Conservation (phyloP, 352 stramenopile species). For the Pythium sp. region DNA sequence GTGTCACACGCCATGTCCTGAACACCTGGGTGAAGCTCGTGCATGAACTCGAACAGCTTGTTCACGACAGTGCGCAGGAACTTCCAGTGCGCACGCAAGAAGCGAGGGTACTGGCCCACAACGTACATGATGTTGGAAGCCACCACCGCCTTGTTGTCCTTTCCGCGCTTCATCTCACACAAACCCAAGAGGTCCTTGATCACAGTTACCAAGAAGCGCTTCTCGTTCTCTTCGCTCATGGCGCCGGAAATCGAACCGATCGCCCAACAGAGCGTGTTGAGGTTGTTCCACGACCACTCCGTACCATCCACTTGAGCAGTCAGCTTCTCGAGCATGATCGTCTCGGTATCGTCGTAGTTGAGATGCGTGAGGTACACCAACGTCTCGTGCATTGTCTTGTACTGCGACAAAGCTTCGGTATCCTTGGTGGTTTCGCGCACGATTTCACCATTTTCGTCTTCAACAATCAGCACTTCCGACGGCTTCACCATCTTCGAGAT, state of each 20-base stretch:
- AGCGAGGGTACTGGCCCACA: slow-evolving; percentile 99
- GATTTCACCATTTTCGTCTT: slow-evolving; percentile 98
- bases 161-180: slow-evolving; percentile 97
- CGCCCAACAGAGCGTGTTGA: slow-evolving; percentile 99
- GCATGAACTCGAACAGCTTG: slow-evolving; percentile 99
- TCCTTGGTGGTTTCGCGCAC: slow-evolving; percentile 98
- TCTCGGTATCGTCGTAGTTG: slow-evolving; percentile 99
- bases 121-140: slow-evolving; percentile 99
- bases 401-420: slow-evolving; percentile 98
- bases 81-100: slow-evolving; percentile 99
- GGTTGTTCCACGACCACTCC: slow-evolving; percentile 95
- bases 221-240: slow-evolving; percentile 99
- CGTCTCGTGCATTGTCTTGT: slow-evolving; percentile 99
- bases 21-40: slow-evolving; percentile 98
- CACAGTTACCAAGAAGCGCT: slow-evolving; percentile 99
- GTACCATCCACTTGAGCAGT: slow-evolving; percentile 88
- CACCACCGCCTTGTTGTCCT: slow-evolving; percentile 99
- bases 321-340: slow-evolving; percentile 99
- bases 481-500: slow-evolving; percentile 99
- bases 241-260: slow-evolving; percentile 98
- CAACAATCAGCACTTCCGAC: slow-evolving; percentile 99
- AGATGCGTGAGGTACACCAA: slow-evolving; percentile 99
- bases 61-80: slow-evolving; percentile 99
- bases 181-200: slow-evolving; percentile 99
- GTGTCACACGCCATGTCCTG: slow-evolving; percentile 99